Evolutionary conservation across 2,329 filamentous ascomycete genomes (phyloP).

Genomic region (Dothideomycetidae sp.): DNA sequence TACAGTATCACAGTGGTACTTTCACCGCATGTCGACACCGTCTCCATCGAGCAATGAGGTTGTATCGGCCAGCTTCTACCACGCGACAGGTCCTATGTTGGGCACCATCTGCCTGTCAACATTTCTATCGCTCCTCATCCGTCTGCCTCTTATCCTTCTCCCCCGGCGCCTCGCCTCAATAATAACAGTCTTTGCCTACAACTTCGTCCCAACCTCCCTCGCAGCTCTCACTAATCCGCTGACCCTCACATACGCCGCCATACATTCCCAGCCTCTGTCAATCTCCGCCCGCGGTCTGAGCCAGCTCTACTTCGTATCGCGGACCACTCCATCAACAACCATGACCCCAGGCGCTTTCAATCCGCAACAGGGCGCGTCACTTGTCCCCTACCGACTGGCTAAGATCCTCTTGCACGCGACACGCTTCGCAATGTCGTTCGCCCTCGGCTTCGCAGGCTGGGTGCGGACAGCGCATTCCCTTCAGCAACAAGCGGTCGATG

Average conservation of each 20-base stretch:
- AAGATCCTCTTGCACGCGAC: constrained; percentile 87
- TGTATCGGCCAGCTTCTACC: constrained; percentile 65
- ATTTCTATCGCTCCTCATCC: constrained; percentile 62
- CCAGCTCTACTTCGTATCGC: constrained; percentile 67
- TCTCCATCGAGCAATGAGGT: constrained; percentile 65
- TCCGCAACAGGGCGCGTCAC: constrained; percentile 30
- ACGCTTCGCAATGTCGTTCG: constrained; percentile 78
- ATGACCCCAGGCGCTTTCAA: constrained; percentile 29
- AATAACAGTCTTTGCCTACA: constrained; percentile 57
- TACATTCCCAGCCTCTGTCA: constrained; percentile 74
- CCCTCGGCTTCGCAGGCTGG: constrained; percentile 91
- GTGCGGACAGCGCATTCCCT: constrained; percentile 78
- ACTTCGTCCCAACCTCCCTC: constrained; percentile 72
- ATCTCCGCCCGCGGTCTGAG: constrained; percentile 65
- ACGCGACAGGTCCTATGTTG: constrained; percentile 75
- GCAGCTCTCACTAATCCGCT: constrained; percentile 79
- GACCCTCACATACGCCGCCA: constrained; percentile 81
- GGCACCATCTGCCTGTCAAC: constrained; percentile 86
- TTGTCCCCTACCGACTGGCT: constrained; percentile 80
- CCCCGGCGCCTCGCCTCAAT: constrained; percentile 59
- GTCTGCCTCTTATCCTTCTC: constrained; percentile 71
- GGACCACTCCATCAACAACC: constrained; percentile 59
- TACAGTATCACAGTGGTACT: constrained; percentile 98
- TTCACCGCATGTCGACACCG: constrained; percentile 74
- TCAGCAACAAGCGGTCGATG: constrained; percentile 29